Conservation (phyloP, 2,329 filamentous ascomycete genomes). For the Aureobasidium sp. region DNA sequence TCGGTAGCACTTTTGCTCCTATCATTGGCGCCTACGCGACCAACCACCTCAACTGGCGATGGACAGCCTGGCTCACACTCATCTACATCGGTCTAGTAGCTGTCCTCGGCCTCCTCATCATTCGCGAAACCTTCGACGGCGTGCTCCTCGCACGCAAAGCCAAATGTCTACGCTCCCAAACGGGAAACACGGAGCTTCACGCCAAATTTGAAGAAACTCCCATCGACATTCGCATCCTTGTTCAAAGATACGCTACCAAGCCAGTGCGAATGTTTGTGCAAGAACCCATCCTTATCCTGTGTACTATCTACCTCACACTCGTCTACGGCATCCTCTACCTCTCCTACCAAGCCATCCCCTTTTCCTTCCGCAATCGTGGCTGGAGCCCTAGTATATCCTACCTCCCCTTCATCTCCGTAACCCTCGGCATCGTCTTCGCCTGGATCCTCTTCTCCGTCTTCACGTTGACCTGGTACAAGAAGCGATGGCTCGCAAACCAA, state of each 20-base stretch:
- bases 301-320: constrained; percentile 39
- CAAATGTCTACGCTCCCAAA: constrained; percentile 41
- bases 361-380: constrained; percentile 37
- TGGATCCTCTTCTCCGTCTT: constrained; percentile 28
- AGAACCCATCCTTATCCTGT: constrained; percentile 43
- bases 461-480: constrained; percentile 29
- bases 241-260: constrained; percentile 38
- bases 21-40: constrained; percentile 47
- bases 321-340: constrained; percentile 35
- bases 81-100: constrained; percentile 42
- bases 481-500: neutral
- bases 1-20: constrained; percentile 44
- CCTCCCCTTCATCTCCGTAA: constrained; percentile 39
- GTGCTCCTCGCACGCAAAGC: constrained; percentile 46
- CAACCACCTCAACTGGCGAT: constrained; percentile 47
- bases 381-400: constrained; percentile 36
- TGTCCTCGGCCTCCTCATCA: constrained; percentile 38
- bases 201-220: constrained; percentile 39
- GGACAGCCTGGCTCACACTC: constrained; percentile 50
- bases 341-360: constrained; percentile 44
- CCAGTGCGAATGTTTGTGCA: constrained; percentile 38
- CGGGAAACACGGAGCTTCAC: constrained; percentile 42
- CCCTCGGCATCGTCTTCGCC: constrained; percentile 35
- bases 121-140: constrained; percentile 47
- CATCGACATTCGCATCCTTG: constrained; percentile 34